Conservation (phyloP, 352 stramenopile species). For the Pythium aquatile region DNA sequence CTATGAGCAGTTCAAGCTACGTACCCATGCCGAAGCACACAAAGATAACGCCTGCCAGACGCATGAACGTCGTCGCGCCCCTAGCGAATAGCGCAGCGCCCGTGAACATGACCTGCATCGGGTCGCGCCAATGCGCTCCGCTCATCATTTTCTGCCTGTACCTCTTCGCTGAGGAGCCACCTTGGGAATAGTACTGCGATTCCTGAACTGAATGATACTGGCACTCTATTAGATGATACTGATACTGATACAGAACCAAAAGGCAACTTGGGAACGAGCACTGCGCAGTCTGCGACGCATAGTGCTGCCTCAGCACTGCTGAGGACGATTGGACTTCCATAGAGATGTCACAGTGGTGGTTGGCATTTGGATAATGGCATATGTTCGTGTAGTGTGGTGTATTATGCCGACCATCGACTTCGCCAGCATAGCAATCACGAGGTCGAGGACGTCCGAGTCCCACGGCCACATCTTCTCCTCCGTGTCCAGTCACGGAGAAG, state of each 20-base stretch:
- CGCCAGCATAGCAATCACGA: background rate
- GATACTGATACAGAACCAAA: too few relatives aligned
- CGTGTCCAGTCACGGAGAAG: background rate
- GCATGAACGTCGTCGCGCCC: constrained; percentile 25
- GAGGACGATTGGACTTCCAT: too few relatives aligned
- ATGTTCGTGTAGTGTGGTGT: too few relatives aligned
- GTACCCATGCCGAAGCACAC: constrained; percentile 30
- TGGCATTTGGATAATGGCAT: too few relatives aligned
- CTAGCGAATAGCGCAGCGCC: constrained; percentile 18
- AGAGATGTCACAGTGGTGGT: too few relatives aligned
- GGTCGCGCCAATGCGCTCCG: constrained; percentile 23
- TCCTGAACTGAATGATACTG: background rate
- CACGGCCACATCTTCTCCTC: background rate
- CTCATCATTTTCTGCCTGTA: constrained; percentile 5
- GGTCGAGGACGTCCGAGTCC: background rate
- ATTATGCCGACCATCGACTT: background rate
- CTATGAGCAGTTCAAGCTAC: background rate
- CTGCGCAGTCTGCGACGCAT: too few relatives aligned
- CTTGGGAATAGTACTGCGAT: background rate
- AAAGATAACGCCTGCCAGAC: constrained; percentile 22
- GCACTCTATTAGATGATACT: too few relatives aligned
- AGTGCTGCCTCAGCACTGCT: too few relatives aligned
- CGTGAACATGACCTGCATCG: constrained; percentile 29
- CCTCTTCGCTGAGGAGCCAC: background rate
- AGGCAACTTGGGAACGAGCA: too few relatives aligned